A percentile compares a stretch with the other conserved stretches of the same genome.
Conservation (phyloP, 2,329 filamentous ascomycete species). For the Tolypocladium endophyticum region DNA sequence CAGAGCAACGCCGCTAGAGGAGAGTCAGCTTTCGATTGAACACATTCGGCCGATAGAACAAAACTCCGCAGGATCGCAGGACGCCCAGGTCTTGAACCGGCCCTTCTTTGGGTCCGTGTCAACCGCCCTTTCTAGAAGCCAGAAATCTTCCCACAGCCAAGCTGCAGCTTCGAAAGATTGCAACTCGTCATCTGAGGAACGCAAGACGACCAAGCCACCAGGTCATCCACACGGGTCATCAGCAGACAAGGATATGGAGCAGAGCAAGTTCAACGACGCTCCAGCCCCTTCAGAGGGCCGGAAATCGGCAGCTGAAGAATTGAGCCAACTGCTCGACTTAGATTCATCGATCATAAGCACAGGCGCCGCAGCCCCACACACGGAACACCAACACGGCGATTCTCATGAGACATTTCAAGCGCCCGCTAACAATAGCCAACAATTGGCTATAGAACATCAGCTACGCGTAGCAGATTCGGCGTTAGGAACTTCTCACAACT, state of each 20-base stretch:
- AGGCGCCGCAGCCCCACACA: not conserved
- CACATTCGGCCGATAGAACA: not conserved
- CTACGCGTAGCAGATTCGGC: conserved; percentile 9
- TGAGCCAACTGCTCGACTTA: conserved; percentile 7
- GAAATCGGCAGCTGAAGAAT: conserved; percentile 6
- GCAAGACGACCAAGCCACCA: not conserved
- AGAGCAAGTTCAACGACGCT: not conserved
- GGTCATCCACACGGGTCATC: not conserved
- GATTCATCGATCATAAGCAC: conserved; percentile 1
- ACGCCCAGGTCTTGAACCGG: conserved; percentile 14
- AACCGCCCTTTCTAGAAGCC: conserved; percentile 6
- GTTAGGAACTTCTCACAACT: conserved; percentile 8
- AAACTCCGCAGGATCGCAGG: conserved; percentile 11
- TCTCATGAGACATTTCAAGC: not conserved
- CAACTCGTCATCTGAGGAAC: not conserved
- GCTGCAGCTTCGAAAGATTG: not conserved
- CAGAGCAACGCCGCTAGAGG: conserved; percentile 1
- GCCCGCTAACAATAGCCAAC: conserved; percentile 4
- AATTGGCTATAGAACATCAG: conserved; percentile 11
- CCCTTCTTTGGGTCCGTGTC: conserved; percentile 6
- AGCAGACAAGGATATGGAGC: conserved; percentile 1
- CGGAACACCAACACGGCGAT: not conserved
- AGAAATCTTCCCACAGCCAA: conserved; percentile 1
- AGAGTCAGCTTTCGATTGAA: not conserved
- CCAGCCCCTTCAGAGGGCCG: not conserved